Percentiles rank a stretch among this genome's conserved stretches.
Evolutionary conservation across 1,284 basidiomycete species (phyloP).

Genomic region (Cryptococcus jaspeensis): DNA sequence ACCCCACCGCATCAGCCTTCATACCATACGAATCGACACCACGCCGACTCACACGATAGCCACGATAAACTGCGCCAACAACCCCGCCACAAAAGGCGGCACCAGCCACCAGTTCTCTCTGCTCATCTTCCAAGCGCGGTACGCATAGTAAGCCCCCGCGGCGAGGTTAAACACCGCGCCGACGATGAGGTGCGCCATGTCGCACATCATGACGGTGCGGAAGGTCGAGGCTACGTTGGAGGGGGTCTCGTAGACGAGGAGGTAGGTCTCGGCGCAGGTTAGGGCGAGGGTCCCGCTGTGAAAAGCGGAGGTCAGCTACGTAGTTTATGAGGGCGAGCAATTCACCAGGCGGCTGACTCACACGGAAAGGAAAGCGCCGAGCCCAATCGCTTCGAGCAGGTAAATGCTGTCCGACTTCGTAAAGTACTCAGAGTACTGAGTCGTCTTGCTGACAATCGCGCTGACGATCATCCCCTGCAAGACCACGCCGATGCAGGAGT

Average conservation of each 20-base stretch:
- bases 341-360: too few relatives aligned
- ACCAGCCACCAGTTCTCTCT: slow-evolving; percentile 8
- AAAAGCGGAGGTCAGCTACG: too few relatives aligned
- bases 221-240: slow-evolving; percentile 3
- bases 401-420: too few relatives aligned
- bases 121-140: slow-evolving; percentile 6
- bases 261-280: slow-evolving; percentile 3
- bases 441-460: too few relatives aligned
- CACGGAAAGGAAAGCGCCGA: too few relatives aligned
- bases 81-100: slow-evolving; percentile 6
- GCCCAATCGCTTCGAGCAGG: too few relatives aligned
- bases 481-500: too few relatives aligned
- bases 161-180: slow-evolving; percentile 6
- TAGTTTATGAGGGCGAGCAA: too few relatives aligned
- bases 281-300: slow-evolving; percentile 4
- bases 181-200: slow-evolving; percentile 8
- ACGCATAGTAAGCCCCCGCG: slow-evolving; percentile 7
- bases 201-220: slow-evolving; percentile 3
- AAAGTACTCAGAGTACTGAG: too few relatives aligned
- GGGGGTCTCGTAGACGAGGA: slow-evolving; percentile 3
- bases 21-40: background rate
- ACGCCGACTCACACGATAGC: slow-evolving; percentile 4
- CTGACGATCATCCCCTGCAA: too few relatives aligned
- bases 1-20: background rate
- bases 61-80: slow-evolving; percentile 3